These are phyloP conservation scores for Nepenthes gracilis DNA, from an alignment of 148 eudicot species.

Conservation along the genomic window DNA sequence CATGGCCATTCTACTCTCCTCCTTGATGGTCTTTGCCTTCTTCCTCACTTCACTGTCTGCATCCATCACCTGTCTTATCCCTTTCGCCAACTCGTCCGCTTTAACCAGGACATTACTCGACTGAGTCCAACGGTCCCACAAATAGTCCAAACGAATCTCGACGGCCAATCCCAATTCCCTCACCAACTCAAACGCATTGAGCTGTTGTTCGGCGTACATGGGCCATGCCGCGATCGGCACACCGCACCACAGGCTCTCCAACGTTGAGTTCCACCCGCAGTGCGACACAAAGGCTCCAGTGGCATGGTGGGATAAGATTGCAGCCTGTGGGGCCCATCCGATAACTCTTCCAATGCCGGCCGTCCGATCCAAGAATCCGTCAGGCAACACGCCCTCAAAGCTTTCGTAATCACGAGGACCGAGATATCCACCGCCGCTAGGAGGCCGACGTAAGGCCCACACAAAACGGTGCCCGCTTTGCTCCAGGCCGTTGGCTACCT, in stretches of 20 bases:
- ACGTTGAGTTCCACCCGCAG: constrained; percentile 5
- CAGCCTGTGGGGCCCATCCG: background rate
- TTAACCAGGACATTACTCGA: background rate
- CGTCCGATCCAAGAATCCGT: constrained; percentile 3
- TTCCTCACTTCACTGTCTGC: background rate
- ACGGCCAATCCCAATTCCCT: background rate
- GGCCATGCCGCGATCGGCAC: constrained; percentile 12
- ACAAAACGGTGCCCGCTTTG: constrained; percentile 7
- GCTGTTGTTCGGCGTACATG: constrained; percentile 9
- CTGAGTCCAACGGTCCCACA: background rate
- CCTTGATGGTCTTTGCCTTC: background rate
- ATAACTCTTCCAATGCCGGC: constrained; percentile 1
- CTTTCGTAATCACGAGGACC: constrained; percentile 2
- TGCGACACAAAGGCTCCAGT: background rate
- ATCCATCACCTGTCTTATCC: constrained; percentile 4
- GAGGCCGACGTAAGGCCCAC: background rate
- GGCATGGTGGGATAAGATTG: background rate
- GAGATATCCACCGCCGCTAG: background rate
- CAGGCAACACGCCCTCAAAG: constrained; percentile 3
- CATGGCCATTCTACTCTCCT: background rate
- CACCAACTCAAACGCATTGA: constrained; percentile 5
- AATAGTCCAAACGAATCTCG: constrained; percentile 9
- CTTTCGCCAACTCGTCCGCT: background rate
- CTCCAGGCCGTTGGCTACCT: no score
- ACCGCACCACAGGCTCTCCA: constrained; percentile 12